Evolutionary conservation across 148 eudicot genomes (phyloP).

Genomic region (Rhododendron vialii): DNA sequence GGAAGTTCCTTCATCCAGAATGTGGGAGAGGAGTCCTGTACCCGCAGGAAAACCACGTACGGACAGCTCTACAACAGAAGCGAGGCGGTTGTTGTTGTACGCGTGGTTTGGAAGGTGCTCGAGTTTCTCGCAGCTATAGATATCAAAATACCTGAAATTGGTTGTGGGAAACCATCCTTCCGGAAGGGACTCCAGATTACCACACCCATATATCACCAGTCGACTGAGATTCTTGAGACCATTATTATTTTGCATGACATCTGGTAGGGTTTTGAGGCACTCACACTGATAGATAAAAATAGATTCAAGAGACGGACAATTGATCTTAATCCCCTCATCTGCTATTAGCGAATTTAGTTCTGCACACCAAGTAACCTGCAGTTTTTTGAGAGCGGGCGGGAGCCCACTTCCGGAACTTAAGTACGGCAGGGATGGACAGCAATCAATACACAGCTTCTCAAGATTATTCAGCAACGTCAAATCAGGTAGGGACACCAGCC

Average conservation of each 20-base stretch:
- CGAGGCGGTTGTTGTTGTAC: background rate
- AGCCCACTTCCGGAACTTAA: background rate
- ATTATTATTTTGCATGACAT: background rate
- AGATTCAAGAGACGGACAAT: background rate
- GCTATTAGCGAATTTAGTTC: background rate
- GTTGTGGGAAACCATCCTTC: background rate
- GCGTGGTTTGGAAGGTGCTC: background rate
- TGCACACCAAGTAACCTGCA: fast-evolving
- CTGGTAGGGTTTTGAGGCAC: background rate
- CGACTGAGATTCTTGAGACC: background rate
- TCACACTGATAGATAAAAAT: too few relatives aligned
- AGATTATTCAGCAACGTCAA: background rate
- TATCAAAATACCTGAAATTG: background rate
- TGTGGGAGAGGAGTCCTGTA: background rate
- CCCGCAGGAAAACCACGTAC: background rate
- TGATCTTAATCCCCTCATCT: background rate
- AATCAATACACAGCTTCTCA: fast-evolving
- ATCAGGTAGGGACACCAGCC: background rate
- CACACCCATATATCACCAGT: fast-evolving
- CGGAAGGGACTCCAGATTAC: background rate
- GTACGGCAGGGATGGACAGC: background rate
- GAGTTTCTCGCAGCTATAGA: background rate
- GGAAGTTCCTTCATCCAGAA: too few relatives aligned
- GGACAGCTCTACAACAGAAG: background rate
- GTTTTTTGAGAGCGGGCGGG: background rate